Evolutionary conservation across 1,139 yeast species (phyloP).

Genomic region (Debaryomyces subglobosus): DNA sequence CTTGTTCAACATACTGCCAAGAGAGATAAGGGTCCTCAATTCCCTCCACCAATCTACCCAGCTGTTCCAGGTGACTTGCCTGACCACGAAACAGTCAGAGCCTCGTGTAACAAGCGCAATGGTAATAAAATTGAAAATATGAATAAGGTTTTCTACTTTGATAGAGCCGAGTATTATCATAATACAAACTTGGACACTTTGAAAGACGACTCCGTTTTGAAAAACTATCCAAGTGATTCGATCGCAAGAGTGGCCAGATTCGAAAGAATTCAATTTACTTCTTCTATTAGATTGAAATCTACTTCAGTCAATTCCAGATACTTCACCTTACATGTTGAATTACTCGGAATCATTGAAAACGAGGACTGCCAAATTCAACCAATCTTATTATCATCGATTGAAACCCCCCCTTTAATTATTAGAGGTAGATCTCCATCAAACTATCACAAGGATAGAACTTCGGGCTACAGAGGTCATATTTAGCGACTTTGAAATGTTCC

Average conservation of each 20-base stretch:
- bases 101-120: constrained; percentile 62
- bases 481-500: background rate
- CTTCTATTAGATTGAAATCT: constrained; percentile 59
- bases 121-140: constrained; percentile 25
- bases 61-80: constrained; percentile 64
- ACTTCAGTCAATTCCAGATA: constrained; percentile 48
- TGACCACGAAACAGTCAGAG: constrained; percentile 57
- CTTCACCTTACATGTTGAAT: constrained; percentile 57
- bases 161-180: constrained; percentile 40
- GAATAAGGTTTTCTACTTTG: constrained; percentile 42
- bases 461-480: constrained; percentile 37
- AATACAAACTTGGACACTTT: constrained; percentile 32
- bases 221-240: constrained; percentile 51
- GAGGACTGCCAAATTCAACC: constrained; percentile 45
- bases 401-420: constrained; percentile 66
- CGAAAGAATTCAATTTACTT: constrained; percentile 69
- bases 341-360: constrained; percentile 52
- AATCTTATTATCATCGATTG: constrained; percentile 43
- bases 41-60: constrained; percentile 60
- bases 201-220: constrained; percentile 37
- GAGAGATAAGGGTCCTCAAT: constrained; percentile 72
- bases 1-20: constrained; percentile 72
- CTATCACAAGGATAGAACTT: constrained; percentile 49
- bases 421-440: constrained; percentile 73
- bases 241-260: constrained; percentile 65